phyloP scores from a whole-genome alignment of 1,284 basidiomycete species.

The Sporisorium exsertum region DNA sequence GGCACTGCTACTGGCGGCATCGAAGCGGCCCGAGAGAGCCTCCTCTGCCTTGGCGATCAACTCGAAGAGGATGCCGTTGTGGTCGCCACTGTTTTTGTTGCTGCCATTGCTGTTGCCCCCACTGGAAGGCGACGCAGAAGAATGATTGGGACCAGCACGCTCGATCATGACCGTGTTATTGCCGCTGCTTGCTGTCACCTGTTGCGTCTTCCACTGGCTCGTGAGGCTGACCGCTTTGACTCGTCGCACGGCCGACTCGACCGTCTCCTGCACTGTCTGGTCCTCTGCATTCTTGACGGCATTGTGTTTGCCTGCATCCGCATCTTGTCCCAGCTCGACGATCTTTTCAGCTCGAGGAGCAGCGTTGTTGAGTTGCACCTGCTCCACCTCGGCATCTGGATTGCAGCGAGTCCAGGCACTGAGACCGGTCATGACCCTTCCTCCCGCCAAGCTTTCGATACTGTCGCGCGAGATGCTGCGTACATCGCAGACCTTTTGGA shows the following conservation, averaged over 20 bases:
- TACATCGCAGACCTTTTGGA: conserved; percentile 69
- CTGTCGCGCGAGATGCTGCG: conserved; percentile 68
- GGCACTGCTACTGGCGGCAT: neutral
- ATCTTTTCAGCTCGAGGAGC: conserved; percentile 23
- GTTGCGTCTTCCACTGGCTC: conserved; percentile 52
- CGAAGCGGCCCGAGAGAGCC: conserved; percentile 19
- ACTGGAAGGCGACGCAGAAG: neutral
- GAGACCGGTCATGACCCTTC: conserved; percentile 71
- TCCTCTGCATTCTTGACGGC: conserved; percentile 5
- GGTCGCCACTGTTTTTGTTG: conserved; percentile 9
- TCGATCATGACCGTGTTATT: conserved; percentile 55
- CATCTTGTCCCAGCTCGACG: conserved; percentile 32
- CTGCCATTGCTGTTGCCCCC: neutral
- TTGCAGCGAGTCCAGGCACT: conserved; percentile 68
- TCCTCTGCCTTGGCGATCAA: conserved; percentile 45
- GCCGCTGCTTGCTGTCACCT: conserved; percentile 44
- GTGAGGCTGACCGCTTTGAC: conserved; percentile 47
- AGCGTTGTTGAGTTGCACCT: conserved; percentile 13
- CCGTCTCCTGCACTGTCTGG: conserved; percentile 22
- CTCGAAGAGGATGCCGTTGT: conserved; percentile 29
- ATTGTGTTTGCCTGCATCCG: conserved; percentile 21
- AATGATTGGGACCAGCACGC: conserved; percentile 25
- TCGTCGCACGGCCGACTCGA: conserved; percentile 42
- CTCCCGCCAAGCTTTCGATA: conserved; percentile 70
- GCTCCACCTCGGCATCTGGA: conserved; percentile 38